Percentiles rank a stretch among this genome's conserved stretches.
These are phyloP conservation scores for Sarcodon sp. DNA, from an alignment of 768 basidiomycete genomes.

Conservation along the genomic window DNA sequence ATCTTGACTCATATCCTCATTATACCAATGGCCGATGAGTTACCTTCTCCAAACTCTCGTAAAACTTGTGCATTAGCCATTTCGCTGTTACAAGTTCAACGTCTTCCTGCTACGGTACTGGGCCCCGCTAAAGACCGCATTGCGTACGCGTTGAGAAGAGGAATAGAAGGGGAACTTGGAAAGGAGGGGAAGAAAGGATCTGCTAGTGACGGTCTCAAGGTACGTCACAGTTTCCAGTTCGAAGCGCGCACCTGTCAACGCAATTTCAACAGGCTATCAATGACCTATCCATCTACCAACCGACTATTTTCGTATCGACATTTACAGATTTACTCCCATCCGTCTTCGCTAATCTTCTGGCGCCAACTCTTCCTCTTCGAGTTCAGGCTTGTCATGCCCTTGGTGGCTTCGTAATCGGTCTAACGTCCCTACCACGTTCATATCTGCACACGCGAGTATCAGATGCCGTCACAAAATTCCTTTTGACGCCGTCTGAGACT, in stretches of 20 bases:
- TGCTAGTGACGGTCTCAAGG: conserved; percentile 66
- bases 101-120: conserved; percentile 50
- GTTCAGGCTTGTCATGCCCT: conserved; percentile 67
- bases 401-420: conserved; percentile 50
- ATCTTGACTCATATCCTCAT: conserved; percentile 55
- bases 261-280: conserved; percentile 47
- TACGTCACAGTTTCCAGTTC: conserved; percentile 14
- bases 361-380: conserved; percentile 50
- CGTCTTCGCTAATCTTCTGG: conserved; percentile 49
- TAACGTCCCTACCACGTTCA: conserved; percentile 32
- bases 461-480: conserved; percentile 28
- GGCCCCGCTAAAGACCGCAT: conserved; percentile 54
- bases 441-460: conserved; percentile 41
- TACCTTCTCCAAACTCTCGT: conserved; percentile 77
- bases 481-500: conserved; percentile 25
- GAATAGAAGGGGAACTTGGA: conserved; percentile 73
- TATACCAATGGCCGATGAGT: conserved; percentile 53
- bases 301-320: conserved; percentile 53
- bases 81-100: conserved; percentile 60
- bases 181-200: conserved; percentile 87
- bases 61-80: conserved; percentile 76
- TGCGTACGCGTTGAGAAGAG: conserved; percentile 57
- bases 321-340: conserved; percentile 50
- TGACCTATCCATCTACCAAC: conserved; percentile 52
- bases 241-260: conserved; percentile 3